Evolutionary conservation across 2,329 filamentous ascomycete species (phyloP).

Genomic region (Hansfordia pulvinata): DNA sequence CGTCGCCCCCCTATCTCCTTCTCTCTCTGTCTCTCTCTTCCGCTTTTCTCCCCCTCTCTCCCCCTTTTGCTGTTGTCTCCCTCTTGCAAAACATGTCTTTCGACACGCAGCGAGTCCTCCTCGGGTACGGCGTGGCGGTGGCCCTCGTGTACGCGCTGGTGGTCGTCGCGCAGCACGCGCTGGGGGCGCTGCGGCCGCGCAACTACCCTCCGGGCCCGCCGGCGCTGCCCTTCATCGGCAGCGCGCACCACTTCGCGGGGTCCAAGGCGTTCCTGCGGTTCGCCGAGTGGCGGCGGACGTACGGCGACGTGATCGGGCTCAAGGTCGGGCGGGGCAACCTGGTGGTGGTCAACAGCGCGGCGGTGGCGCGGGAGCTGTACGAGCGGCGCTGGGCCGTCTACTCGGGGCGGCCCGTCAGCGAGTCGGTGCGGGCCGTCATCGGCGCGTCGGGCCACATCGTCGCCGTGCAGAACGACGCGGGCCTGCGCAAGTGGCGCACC

Average conservation of each 20-base stretch:
- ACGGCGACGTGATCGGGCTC: conserved; percentile 4
- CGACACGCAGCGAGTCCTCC: too few relatives aligned
- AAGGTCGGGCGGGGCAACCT: conserved; percentile 4
- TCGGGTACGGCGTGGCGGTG: too few relatives aligned
- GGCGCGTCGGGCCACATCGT: not conserved
- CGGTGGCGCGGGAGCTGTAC: conserved; percentile 4
- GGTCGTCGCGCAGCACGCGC: too few relatives aligned
- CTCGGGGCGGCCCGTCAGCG: conserved; percentile 2
- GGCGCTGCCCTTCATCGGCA: not conserved
- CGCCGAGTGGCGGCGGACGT: not conserved
- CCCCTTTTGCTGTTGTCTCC: too few relatives aligned
- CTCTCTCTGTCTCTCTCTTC: too few relatives aligned
- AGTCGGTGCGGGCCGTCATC: too few relatives aligned
- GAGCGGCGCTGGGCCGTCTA: conserved; percentile 4
- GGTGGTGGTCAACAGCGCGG: conserved; percentile 4
- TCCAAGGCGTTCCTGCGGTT: not conserved
- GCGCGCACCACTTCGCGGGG: not conserved
- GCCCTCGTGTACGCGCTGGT: too few relatives aligned
- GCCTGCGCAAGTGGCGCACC: conserved; percentile 1
- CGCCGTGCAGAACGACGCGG: not conserved
- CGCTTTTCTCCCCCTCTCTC: too few relatives aligned
- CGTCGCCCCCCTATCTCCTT: too few relatives aligned
- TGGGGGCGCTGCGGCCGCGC: conserved; percentile 2
- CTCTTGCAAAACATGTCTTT: too few relatives aligned
- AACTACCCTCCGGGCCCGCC: not conserved